Conservation (phyloP, 306 rosid species). For the Abrus precatorius region DNA sequence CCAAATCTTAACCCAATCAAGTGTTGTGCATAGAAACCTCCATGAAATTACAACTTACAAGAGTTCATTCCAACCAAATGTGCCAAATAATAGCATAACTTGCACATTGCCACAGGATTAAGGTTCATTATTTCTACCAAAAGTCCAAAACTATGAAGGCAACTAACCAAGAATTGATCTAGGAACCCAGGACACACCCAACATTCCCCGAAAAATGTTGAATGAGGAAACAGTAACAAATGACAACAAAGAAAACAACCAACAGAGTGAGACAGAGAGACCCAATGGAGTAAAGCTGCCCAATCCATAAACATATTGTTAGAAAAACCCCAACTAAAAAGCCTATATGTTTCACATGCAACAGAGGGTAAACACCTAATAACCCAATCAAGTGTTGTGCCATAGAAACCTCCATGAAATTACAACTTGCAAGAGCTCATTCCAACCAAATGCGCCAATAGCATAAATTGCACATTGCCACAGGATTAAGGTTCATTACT, state of each 20-base stretch:
- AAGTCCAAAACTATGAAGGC: too few species aligned
- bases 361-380: too few species aligned
- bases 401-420: conserved; percentile 22
- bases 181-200: too few species aligned
- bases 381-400: neutral
- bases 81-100: conserved; percentile 6
- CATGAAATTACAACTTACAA: neutral
- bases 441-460: conserved; percentile 22
- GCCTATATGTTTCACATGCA: too few species aligned
- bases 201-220: neutral
- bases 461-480: conserved; percentile 20
- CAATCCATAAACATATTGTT: too few species aligned
- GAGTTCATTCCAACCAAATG: conserved; percentile 12
- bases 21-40: conserved; percentile 1
- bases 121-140: conserved; percentile 10
- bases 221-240: conserved; percentile 1
- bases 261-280: too few species aligned
- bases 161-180: too few species aligned
- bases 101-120: neutral
- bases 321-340: too few species aligned
- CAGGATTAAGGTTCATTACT: conserved; percentile 23
- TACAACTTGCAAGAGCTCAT: neutral
- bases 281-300: too few species aligned
- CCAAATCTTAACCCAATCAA: neutral
- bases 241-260: neutral